These are phyloP conservation scores for Rhizodiscina lignyota DNA, from an alignment of 495 filamentous ascomycete species.

Conservation along the genomic window DNA sequence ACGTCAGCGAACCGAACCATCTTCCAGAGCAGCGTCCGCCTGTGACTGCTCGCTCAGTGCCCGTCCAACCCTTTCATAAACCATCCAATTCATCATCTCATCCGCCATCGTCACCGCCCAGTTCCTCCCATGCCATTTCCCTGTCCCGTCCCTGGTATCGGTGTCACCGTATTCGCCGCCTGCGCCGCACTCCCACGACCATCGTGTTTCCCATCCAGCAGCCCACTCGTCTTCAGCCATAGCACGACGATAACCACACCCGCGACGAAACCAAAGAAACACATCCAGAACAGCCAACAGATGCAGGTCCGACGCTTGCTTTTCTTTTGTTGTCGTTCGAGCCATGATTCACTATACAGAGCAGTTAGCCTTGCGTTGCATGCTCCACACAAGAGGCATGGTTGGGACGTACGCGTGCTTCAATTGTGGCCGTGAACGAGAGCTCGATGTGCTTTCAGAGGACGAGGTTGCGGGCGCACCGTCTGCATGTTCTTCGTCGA, in stretches of 20 bases:
- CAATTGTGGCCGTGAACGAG: constrained; percentile 15
- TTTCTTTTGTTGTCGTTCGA: constrained; percentile 22
- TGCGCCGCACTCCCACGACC: no score
- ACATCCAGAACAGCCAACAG: constrained; percentile 25
- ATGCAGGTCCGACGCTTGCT: constrained; percentile 17
- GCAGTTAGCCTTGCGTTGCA: not conserved
- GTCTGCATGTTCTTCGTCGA: constrained; percentile 16
- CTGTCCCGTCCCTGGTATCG: not conserved
- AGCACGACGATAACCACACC: constrained; percentile 20
- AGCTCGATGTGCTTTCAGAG: no score
- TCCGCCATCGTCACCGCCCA: no score
- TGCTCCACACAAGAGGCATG: not conserved
- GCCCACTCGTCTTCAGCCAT: constrained; percentile 16
- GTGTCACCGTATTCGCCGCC: not conserved
- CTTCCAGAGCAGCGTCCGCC: no score
- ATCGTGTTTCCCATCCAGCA: constrained; percentile 8
- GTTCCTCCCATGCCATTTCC: no score
- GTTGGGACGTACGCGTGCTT: constrained; percentile 21
- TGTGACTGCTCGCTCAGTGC: no score
- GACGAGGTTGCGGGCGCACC: not conserved
- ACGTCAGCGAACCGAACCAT: no score
- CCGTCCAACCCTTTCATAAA: no score
- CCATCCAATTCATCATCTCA: no score
- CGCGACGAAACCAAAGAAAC: constrained; percentile 20
- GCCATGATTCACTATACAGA: constrained; percentile 23